Evolutionary conservation across 2,329 filamentous ascomycete species (phyloP), one percentile per base, ranked within the genome.

Genomic region (Aspergillus pseudoviridinutans): DNA sequence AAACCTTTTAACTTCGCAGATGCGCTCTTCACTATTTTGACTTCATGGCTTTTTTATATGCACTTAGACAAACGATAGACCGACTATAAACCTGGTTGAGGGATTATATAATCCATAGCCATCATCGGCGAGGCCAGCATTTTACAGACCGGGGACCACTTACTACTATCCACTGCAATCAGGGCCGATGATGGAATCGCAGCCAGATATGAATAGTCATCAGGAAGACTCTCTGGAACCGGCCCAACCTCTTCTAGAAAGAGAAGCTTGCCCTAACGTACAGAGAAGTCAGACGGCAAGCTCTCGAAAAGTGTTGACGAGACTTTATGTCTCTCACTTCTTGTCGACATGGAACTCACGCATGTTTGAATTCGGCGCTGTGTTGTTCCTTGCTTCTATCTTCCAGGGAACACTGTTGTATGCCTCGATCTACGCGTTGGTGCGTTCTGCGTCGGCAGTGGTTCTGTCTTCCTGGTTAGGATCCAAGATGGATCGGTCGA

Each of bases 341-440:
- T 74, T 87, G 0, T 87, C 85, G 4, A 82, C 84, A 51, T 87
- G 83, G 83, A 88, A 87, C 69, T 83, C 84, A 0, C 81, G 85
- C 22, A 73, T 84, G 55, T 88, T 87, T 60, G 84, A 88, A 66
- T 87, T 87, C 56, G 85, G 79, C 29, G 80, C 83, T 5, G 82
- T 87, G 4, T 74, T 87, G 5, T 87, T 82, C 68, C 75, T 87
- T 9, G 82, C 83, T 0, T 71, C 77, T 1, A 78, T 84, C 49
- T 87, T 79, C 62, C 82, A 82, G 0, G 73, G 78, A 0, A 89
- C 87, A 0, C 74, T 91, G 24, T 77, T 88, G 24, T 87, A 84
- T 38, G 80, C 87, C 56, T 90, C 87, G 0, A 74, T 87, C n/a
- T 91, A 91, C 66, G 88, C 88, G 0, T 73, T 91, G 6, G 76